Evolutionary conservation across 352 stramenopile species (phyloP), one percentile per base, ranked within the genome.

Genomic region (Globisporangium perplexum): DNA sequence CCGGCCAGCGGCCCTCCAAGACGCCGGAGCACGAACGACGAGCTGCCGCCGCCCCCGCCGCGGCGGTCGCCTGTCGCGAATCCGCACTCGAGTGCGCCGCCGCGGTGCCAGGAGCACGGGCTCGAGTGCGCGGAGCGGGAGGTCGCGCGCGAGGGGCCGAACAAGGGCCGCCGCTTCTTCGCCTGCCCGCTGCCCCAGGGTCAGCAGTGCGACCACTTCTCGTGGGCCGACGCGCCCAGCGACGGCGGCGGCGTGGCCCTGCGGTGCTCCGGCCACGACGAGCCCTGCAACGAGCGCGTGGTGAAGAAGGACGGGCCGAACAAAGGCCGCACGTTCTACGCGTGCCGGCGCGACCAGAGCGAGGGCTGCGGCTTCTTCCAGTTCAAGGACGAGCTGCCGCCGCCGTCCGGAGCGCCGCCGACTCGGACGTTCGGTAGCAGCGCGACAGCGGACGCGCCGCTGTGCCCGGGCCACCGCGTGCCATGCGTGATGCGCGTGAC

Each of bases 111-210:
- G 36, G 69, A 70, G 7, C 79, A 90, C 48, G 55, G 61, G 0
- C 60, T 87, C 39, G 59, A 62, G 23, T 86, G 77, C 28, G 69
- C 69, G 4, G 61, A 88, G 54, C 75, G 74, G 23, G 60, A 78
- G 53, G 79, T 89, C 8, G 67, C 51, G 33, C 68, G 77, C 23
- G 82, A 92, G 6, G 79, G 74, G 0, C 63, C 64, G 7, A 98
- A 98, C 73, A 97, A 94, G 57, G 93, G 93, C 3, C 76, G 91
- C 4, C 80, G 85, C 52, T 98, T 98, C 68, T 98, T 89, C 70
- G 72, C 72, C 2, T 98, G 93, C 55, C 72, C 77, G 0, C 74
- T 88, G 18, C 84, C 90, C 6, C 82, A 82, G 53, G 74, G 76
- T 14, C 83, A 97, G 35, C 78, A 96, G 57, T 97, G 91, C 62